Conservation (phyloP, 1,284 basidiomycete genomes). For the Ceratobasidium sp. region DNA sequence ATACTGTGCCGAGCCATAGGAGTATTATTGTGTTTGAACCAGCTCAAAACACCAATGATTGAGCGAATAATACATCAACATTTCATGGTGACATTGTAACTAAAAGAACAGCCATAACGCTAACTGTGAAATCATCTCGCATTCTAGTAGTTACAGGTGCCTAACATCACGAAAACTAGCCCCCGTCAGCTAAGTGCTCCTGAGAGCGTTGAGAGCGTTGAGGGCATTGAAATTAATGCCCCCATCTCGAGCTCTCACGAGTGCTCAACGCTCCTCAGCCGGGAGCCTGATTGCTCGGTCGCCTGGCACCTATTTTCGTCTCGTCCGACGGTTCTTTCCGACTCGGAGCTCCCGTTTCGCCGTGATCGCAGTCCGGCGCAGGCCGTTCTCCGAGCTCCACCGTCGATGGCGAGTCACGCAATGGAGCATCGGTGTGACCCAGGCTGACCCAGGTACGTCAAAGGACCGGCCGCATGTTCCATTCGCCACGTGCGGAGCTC, state of each 20-base stretch:
- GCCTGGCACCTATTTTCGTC: background rate
- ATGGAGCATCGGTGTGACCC: background rate
- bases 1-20: too few species aligned
- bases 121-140: too few species aligned
- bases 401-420: background rate
- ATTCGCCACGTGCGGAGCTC: background rate
- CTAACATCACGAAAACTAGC: constrained; percentile 1
- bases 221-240: background rate
- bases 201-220: background rate
- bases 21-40: too few species aligned
- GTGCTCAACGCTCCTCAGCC: background rate
- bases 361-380: constrained; percentile 5
- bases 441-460: background rate
- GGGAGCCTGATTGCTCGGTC: background rate
- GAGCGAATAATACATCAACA: too few species aligned
- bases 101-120: too few species aligned
- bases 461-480: background rate
- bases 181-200: background rate
- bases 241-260: background rate
- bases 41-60: too few species aligned
- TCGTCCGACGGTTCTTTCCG: background rate
- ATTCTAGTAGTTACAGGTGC: too few species aligned
- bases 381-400: background rate
- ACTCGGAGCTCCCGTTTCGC: background rate
- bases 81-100: too few species aligned